Base-by-base conservation (phyloP, 805 yeast species). In the Saccharomycopsis sp. region DNA sequence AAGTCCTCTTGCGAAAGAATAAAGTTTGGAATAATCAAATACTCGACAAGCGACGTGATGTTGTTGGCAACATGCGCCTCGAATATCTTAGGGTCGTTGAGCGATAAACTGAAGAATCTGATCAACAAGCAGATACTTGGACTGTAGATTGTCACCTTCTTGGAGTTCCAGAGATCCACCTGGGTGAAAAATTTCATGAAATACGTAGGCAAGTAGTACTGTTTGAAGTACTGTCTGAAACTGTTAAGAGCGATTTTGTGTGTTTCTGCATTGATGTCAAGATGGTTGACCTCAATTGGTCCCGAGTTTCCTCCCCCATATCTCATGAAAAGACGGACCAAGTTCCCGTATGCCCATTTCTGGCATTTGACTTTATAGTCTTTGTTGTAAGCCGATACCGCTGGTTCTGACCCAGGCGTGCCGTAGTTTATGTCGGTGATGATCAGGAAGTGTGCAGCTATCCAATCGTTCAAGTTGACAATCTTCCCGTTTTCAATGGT, bases 261-360 rank as follows among this genome's bases (percentile, higher is more conserved):
- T 14, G 44, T 15, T 37, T 57, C 61, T 18, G 37, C 52, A 51
- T 60, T 57, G 12, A 53, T 47, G 34, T 55, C 37, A 37, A 37
- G 55, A 14, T 47, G 18, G 23, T 57, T 54, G 16, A 50, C 34
- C 9, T 77, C 78, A 63, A 64, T 59, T 65, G 69, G 64, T 67
- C 34, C 62, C 56, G 71, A 75, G 62, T 61, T 47, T 56, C 59
- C 46, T 16, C 58, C 58, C 2, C 73, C 63, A 67, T 82, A 91
- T 63, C 89, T 79, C 55, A 79, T 78, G 65, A 87, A 85, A 18
- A 91, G 73, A 64, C 92, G 79, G 64, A 79, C 80, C 54, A 91
- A 68, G 68, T 90, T 90, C 46, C 88, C 90, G 64, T 83, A 83
- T 2, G 92, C 84, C 98, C 99, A 92, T 70, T 94, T 94, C 73